Evolutionary conservation across 2,329 filamentous ascomycete genomes (phyloP), one percentile per base, ranked within the genome.

Genomic region (Cladosporium sp.): DNA sequence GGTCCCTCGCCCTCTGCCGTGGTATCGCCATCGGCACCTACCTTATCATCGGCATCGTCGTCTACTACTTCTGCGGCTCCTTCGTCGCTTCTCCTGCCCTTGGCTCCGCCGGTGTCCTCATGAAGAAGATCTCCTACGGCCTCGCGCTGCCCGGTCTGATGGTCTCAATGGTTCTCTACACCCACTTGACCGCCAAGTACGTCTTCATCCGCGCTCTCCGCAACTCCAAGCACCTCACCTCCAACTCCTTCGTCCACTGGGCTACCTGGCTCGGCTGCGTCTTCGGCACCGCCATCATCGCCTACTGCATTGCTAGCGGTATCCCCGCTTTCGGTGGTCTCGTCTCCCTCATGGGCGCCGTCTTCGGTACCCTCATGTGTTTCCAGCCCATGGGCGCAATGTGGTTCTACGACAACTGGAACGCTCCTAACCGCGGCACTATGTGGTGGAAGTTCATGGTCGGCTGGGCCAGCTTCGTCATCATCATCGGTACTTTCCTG

Each of bases 111-210:
- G 84, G 84, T 10, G 73, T 74, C 4, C 78, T 76, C 0, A 74
- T 87, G 62, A 86, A 87, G 73, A 85, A 83, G 68, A 76, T 86
- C 0, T 71, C 82, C 0, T 87, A 86, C 63, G 84, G 83, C 4
- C 74, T 87, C 45, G 84, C 77, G 3, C 66, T 86, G 6, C 73
- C 79, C 5, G 82, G 82, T 2, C 73, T 86, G 3, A 70, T 81
- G 34, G 78, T 85, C 48, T 77, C 75, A 56, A 75, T 73, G 1
- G 74, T 73, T 37, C 64, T 80, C 0, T 80, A 78, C 61, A 66
- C 78, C 10, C 79, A 82, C 65, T 64, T 82, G 12, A 77, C 77
- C 0, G 76, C 80, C 3, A 84, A 83, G 63, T 82, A 82, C 62
- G 67, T 82, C 51, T 83, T 83, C 64, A 80, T 84, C 17, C 77